Evolutionary conservation across 2,329 filamentous ascomycete species (phyloP), one percentile per base, ranked within the genome.

Genomic region (Clonostachys rosea): DNA sequence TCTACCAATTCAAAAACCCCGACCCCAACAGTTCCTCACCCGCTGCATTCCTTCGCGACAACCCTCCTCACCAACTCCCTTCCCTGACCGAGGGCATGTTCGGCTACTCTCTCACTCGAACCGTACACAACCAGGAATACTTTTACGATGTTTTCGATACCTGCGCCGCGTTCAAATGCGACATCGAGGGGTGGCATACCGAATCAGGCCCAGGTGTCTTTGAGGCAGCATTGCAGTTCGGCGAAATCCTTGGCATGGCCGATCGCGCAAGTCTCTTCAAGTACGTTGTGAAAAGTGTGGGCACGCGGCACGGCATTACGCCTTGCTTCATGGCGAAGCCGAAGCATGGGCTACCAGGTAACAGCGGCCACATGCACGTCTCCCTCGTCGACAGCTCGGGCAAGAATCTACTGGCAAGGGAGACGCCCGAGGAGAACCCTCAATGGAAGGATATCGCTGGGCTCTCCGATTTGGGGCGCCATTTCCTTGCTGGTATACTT

Each of bases 291-390:
- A 96, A 96, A 70, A 91, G 89, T 10, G 81, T 96, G 37, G 89
- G 89, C 41, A 87, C 83, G 48, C 87, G 89, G 61, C 89, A 91
- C 63, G 90, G 89, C 55, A 95, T 99, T 61, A 96, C 90, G 0
- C 94, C 94, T 0, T 95, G 89, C 67, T 99, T 99, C 74, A 99
- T 99, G 94, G 94, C 94, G 14, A 99, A 99, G 68, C 94, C 94
- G 4, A 84, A 88, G 54, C 81, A 95, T 58, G 91, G 91, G 0
- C 74, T 97, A 0, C 94, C 94, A 0, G 94, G 94, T 42, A 97
- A 97, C 72, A 94, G 87, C 52, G 94, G 94, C 2, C 94, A 99
- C 64, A 92, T 96, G 77, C 94, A 99, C 65, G 76, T 97, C 51
- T 97, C 92, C 1, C 74, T 99, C 10, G 84, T 92, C 16, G 88